Conservation (phyloP, 306 rosid genomes). For the Sicyos edulis region DNA sequence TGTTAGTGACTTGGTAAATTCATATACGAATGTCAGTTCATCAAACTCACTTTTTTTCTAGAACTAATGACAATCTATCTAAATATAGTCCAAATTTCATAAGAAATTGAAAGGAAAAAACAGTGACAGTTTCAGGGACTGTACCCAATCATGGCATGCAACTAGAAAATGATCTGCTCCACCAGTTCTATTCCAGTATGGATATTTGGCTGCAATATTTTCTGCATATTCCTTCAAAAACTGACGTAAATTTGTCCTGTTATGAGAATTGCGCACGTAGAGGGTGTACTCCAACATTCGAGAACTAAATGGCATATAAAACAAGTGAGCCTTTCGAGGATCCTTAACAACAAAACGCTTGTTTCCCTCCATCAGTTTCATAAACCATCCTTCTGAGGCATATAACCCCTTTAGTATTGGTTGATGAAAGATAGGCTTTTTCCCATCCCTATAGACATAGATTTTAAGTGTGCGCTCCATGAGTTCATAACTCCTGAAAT, state of each 20-base stretch:
- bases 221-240: conserved; percentile 68
- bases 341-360: conserved; percentile 62
- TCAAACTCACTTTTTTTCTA: neutral
- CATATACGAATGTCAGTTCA: conserved; percentile 2
- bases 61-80: neutral
- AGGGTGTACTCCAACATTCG: conserved; percentile 67
- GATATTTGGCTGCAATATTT: conserved; percentile 65
- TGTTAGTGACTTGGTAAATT: conserved; percentile 10
- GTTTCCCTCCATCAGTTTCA: conserved; percentile 85
- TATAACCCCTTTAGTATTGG: conserved; percentile 77
- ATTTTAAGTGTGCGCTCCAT: conserved; percentile 80
- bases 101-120: neutral
- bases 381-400: conserved; percentile 96
- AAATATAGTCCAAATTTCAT: neutral
- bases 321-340: conserved; percentile 82
- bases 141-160: conserved; percentile 43
- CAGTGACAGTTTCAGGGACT: conserved; percentile 8
- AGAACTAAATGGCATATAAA: conserved; percentile 87
- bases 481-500: conserved; percentile 81
- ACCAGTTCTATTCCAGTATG: conserved; percentile 68
- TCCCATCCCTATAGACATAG: conserved; percentile 78
- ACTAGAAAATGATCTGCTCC: conserved; percentile 55
- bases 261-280: conserved; percentile 80
- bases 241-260: conserved; percentile 75
- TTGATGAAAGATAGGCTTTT: conserved; percentile 83